phyloP scores from a whole-genome alignment of 1,284 basidiomycete genomes.

The Puccinia polysora region DNA sequence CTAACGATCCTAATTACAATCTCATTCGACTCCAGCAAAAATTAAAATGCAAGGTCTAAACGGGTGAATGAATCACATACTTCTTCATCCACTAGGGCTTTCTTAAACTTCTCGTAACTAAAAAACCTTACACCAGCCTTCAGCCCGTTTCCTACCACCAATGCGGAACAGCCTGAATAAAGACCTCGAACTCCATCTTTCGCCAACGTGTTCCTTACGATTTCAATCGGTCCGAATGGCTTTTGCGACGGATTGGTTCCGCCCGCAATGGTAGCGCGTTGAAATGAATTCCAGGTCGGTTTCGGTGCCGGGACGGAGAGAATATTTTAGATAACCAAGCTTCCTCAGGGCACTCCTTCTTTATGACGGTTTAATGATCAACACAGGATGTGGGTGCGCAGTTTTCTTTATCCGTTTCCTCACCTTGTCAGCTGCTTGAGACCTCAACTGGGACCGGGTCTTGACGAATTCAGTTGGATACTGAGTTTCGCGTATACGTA shows the following conservation, averaged over 20 bases:
- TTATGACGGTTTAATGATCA: not conserved
- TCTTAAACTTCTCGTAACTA: slow-evolving; percentile 90
- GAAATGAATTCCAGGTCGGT: not conserved
- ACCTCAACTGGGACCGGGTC: slow-evolving; percentile 58
- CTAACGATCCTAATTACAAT: not conserved
- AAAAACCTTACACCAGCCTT: slow-evolving; percentile 94
- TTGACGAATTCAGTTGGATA: slow-evolving; percentile 93
- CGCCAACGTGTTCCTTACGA: slow-evolving; percentile 66
- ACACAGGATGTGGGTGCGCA: not conserved
- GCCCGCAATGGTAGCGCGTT: not conserved
- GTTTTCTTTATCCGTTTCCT: not conserved
- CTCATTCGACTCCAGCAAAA: not conserved
- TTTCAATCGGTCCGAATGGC: slow-evolving; percentile 65
- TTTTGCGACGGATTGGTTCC: slow-evolving; percentile 49
- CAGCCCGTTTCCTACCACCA: slow-evolving; percentile 79
- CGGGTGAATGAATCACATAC: slow-evolving; percentile 55
- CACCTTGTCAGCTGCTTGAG: slow-evolving; percentile 42
- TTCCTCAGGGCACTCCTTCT: no score
- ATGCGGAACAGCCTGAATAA: slow-evolving; percentile 78
- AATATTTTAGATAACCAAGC: no score
- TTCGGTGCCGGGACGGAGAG: slow-evolving; percentile 47
- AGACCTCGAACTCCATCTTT: slow-evolving; percentile 70
- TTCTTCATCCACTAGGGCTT: slow-evolving; percentile 71
- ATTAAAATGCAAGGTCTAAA: not conserved
- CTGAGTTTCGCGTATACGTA: slow-evolving; percentile 60